Evolutionary conservation across 768 basidiomycete genomes (phyloP).

Genomic region (Lactarius indigo): DNA sequence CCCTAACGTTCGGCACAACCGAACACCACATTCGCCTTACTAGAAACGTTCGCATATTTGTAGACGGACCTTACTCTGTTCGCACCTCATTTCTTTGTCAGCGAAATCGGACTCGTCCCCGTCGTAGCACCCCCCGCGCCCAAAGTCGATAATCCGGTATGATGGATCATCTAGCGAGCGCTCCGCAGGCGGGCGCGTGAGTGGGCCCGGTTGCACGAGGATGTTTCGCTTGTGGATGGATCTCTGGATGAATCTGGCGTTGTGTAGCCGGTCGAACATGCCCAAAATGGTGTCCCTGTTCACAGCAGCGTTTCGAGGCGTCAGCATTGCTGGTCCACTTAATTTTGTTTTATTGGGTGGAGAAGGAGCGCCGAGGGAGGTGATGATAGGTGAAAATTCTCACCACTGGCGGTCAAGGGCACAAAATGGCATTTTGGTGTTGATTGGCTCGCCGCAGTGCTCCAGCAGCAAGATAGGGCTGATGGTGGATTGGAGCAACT

Average conservation of each 20-base stretch:
- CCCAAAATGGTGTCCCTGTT: slow-evolving; percentile 31
- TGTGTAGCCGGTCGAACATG: slow-evolving; percentile 41
- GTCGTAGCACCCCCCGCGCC: slow-evolving; percentile 29
- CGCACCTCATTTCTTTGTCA: neutral
- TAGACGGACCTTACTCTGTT: neutral
- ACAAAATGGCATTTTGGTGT: slow-evolving; percentile 10
- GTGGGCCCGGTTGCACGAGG: slow-evolving; percentile 41
- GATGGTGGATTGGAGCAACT: neutral
- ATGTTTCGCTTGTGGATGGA: slow-evolving; percentile 44
- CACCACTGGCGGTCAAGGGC: slow-evolving; percentile 11
- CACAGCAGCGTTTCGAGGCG: neutral
- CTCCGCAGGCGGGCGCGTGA: slow-evolving; percentile 31
- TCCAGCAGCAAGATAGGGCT: slow-evolving; percentile 48
- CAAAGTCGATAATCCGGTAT: slow-evolving; percentile 53
- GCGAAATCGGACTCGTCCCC: neutral
- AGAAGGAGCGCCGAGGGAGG: neutral
- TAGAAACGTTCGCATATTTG: no score
- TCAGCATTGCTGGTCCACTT: neutral
- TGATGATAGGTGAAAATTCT: neutral
- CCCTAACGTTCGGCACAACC: no score
- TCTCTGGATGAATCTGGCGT: slow-evolving; percentile 38
- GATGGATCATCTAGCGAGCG: slow-evolving; percentile 33
- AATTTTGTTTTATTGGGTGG: neutral
- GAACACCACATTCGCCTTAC: no score
- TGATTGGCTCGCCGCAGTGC: slow-evolving; percentile 42